These are phyloP conservation scores for Lathyrus oleraceus DNA, from an alignment of 306 rosid genomes.

Conservation along the genomic window DNA sequence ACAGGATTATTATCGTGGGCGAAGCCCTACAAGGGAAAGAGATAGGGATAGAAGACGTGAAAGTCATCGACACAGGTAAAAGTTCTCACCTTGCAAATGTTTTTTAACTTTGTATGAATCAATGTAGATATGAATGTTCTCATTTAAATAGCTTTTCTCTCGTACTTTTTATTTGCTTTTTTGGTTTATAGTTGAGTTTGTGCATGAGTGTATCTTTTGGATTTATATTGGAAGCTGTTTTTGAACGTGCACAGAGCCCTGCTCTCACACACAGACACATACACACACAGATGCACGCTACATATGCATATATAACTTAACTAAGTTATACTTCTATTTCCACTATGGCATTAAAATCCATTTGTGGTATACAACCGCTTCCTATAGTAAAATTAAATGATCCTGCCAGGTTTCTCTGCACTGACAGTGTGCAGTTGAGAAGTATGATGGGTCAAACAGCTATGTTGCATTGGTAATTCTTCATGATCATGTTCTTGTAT, in stretches of 20 bases:
- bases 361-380: slow-evolving; percentile 63
- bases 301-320: slow-evolving; percentile 10
- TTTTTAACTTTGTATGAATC: slow-evolving; percentile 2
- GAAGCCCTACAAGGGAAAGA: slow-evolving; percentile 86
- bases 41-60: slow-evolving; percentile 92
- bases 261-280: background rate
- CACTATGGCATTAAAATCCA: slow-evolving; percentile 75
- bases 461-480: slow-evolving; percentile 14
- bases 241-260: slow-evolving; percentile 7
- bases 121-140: slow-evolving; percentile 1
- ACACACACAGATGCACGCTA: background rate
- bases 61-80: slow-evolving; percentile 83
- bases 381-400: slow-evolving; percentile 65
- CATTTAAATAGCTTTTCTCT: background rate
- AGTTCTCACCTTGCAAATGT: slow-evolving; percentile 23
- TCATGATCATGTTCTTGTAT: background rate
- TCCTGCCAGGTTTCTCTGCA: slow-evolving; percentile 99
- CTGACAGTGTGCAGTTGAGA: slow-evolving; percentile 99
- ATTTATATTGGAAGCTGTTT: slow-evolving; percentile 59
- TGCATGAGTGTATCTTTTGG: background rate
- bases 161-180: no score
- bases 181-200: slow-evolving; percentile 13
- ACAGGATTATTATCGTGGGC: slow-evolving; percentile 80
- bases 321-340: slow-evolving; percentile 42
- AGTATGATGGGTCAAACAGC: slow-evolving; percentile 95